Percentiles rank a stretch among this genome's conserved stretches.
Conservation (phyloP, 306 rosid species). For the Betula pendula region DNA sequence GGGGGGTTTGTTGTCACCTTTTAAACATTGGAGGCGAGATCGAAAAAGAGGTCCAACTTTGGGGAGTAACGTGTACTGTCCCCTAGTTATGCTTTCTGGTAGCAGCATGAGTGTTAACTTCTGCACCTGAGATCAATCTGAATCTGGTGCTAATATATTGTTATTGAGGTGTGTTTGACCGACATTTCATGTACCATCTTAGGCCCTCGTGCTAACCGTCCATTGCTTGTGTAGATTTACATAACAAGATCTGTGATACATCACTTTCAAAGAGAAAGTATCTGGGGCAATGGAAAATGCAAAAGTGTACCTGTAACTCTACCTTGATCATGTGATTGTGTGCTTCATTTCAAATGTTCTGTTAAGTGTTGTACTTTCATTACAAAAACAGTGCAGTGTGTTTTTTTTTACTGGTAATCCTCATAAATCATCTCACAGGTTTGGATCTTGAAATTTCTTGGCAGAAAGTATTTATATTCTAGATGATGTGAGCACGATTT, state of each 20-base stretch:
- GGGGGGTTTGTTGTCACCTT: too few species aligned
- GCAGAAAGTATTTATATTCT: neutral
- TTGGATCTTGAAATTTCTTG: neutral
- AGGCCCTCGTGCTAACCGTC: neutral
- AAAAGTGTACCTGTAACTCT: neutral
- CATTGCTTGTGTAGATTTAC: neutral
- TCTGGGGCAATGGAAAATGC: neutral
- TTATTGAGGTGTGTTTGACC: neutral
- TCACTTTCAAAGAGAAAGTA: neutral
- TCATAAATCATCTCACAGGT: neutral
- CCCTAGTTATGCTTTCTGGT: neutral
- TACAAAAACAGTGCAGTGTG: neutral
- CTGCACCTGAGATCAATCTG: neutral
- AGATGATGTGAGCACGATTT: neutral
- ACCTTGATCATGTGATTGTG: neutral
- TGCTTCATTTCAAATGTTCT: neutral
- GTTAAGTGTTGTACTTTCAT: neutral
- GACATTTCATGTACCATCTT: neutral
- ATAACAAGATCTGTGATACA: neutral
- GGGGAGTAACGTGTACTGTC: too few species aligned
- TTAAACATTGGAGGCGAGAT: too few species aligned
- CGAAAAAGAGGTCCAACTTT: too few species aligned
- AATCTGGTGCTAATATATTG: neutral
- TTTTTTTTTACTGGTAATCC: neutral
- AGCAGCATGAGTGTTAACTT: neutral